Evolutionary conservation across 805 yeast genomes (phyloP), one percentile per base, ranked within the genome.

Genomic region (Wickerhamomyces sydowiorum): DNA sequence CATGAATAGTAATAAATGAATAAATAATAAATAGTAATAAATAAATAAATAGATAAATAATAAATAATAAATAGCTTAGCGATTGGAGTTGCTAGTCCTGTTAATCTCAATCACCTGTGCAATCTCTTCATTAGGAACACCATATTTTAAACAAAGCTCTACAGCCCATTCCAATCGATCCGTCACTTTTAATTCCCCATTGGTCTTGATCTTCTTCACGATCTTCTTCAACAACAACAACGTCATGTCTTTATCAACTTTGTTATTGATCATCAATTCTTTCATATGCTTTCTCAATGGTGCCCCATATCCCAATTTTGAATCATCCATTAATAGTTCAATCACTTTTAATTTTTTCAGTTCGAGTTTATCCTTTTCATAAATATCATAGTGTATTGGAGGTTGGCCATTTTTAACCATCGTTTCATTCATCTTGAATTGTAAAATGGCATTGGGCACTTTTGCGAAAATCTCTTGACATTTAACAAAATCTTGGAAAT

Each of bases 91-190:
- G 8, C 10, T 24, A 24, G 27, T 24, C 27, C 12, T 24, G 27
- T 24, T 8, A 12, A 24, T 25, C 17, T 20, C 20, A 19, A 44
- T 17, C 7, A 45, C 25, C 12, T 42, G 38, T 4, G 15, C 19
- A 12, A 45, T 35, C 7, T 28, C 22, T 4, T 20, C n/a, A 12
- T 30, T 18, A 7, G 34, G 21, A 2, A 46, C 47, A 20, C 35
- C 41, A 30, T 40, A 40, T 12, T 13, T 32, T 7, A 12, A 5
- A 33, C 48, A 44, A 19, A 34, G 37, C 5, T 33, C 25, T 12
- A 39, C 17, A 27, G 34, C 34, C 38, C 43, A 45, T n/a, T 29
- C n/a, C 25, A 47, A 15, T 22, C 47, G 41, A 7, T 36, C 50
- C 2, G 50, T 47, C 5, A 15, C 18, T 12, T 27, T 35, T 13